Evolutionary conservation across 176 grass and related monocot species (phyloP).

Genomic region (Tillandsia leiboldiana): DNA sequence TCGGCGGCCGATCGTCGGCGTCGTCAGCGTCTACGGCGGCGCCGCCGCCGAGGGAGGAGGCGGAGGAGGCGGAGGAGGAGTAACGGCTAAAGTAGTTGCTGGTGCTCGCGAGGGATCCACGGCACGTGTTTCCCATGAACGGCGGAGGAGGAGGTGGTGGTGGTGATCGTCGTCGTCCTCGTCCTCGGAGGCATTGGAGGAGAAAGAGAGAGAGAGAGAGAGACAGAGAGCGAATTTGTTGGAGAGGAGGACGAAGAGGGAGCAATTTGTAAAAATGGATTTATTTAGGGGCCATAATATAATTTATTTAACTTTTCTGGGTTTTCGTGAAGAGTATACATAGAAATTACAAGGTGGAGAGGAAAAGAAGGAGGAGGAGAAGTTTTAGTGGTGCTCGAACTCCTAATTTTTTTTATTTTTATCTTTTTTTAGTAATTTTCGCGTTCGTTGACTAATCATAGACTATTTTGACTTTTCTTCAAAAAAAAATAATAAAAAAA

Average conservation of each 20-base stretch:
- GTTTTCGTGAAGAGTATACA: neutral
- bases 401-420: too few relatives aligned
- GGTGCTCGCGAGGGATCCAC: slow-evolving; percentile 18
- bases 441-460: too few relatives aligned
- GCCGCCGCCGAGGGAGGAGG: slow-evolving; percentile 1
- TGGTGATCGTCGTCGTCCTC: slow-evolving; percentile 19
- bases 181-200: neutral
- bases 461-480: too few relatives aligned
- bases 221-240: neutral
- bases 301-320: neutral
- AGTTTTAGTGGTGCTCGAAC: neutral
- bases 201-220: neutral
- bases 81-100: neutral
- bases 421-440: too few relatives aligned
- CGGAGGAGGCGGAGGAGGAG: neutral
- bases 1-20: neutral
- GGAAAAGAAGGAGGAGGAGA: neutral
- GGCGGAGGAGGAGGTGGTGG: slow-evolving; percentile 2
- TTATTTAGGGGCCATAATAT: too few relatives aligned
- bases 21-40: neutral
- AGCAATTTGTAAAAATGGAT: too few relatives aligned
- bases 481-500: too few relatives aligned
- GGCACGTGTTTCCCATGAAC: slow-evolving; percentile 56
- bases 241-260: neutral
- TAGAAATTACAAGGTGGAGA: neutral